phyloP scores from a whole-genome alignment of 768 basidiomycete species.

The Porphyrellus cyaneotinctus region DNA sequence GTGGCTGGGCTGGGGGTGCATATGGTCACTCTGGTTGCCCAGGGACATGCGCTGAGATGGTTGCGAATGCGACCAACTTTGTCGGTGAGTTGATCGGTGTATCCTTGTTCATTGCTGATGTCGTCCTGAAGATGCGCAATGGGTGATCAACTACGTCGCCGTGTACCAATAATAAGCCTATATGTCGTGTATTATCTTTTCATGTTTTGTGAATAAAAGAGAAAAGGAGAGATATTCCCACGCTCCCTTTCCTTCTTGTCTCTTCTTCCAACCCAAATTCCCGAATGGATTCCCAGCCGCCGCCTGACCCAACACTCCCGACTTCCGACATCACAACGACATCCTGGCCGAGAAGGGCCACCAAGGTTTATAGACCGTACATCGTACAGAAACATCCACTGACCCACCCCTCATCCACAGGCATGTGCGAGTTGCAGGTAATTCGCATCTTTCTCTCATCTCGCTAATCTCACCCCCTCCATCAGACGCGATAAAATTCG shows the following conservation, averaged over 20 bases:
- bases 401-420: constrained; percentile 27
- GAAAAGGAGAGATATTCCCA: constrained; percentile 31
- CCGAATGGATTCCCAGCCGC: constrained; percentile 35
- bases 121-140: constrained; percentile 43
- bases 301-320: constrained; percentile 39
- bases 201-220: background rate
- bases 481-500: constrained; percentile 58
- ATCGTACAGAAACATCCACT: constrained; percentile 8
- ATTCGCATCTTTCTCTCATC: background rate
- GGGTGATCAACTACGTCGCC: constrained; percentile 54
- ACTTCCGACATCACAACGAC: constrained; percentile 48
- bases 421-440: constrained; percentile 61
- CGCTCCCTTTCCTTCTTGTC: constrained; percentile 21
- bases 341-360: constrained; percentile 47
- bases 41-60: constrained; percentile 44
- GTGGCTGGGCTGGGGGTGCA: constrained; percentile 25
- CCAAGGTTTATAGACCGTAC: constrained; percentile 40
- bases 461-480: background rate
- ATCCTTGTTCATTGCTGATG: constrained; percentile 4
- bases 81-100: constrained; percentile 27
- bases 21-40: constrained; percentile 33
- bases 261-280: constrained; percentile 23
- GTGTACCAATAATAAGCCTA: constrained; percentile 43
- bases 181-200: background rate
- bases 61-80: constrained; percentile 57